Base-by-base conservation (phyloP, 176 grass and related monocot genomes). In the Musa beccarii region DNA sequence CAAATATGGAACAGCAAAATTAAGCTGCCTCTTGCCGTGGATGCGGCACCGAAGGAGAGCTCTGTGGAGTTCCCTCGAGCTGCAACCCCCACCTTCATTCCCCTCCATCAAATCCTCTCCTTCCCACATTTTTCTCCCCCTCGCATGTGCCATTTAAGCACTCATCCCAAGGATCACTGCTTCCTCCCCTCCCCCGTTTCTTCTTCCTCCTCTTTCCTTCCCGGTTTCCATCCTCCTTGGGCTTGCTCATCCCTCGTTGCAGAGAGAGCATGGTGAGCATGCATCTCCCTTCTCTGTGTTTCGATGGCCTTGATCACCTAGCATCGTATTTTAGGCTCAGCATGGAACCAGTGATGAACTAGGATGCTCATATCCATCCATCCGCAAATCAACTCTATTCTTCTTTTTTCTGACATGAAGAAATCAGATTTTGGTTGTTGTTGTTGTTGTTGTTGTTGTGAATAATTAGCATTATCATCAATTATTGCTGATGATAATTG, bases 51-150 rank as follows among this genome's bases (percentile, higher is more conserved):
- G 20, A 19, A n/a, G 17, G 15, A 62, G 57, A 19, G 17, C 57
- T 62, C 20, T 2, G 20, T 62, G 57, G 57, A 62, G 57, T 7
- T 62, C 16, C 15, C 34, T 43, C 4, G 34, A 43, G 34, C 34
- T 43, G 34, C 34, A 34, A 34, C 29, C 3, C 12, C 53, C 53
- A 54, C 53, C 53, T 54, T 54, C 53, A 54, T 54, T 54, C 13
- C 11, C 63, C 63, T 65, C 63, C 63, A 65, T 65, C 63, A 65
- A 65, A 65, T 23, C 22, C 63, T 65, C 63, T 65, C 63, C 16
- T 23, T 63, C 61, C 61, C 61, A 63, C 20, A 15, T 65, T 65
- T 24, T 65, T 24, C 63, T 65, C 63, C 63, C 21, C 63, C 63
- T 24, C 63, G 11, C 21, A 65, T 11, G 9, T 23, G 22, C 8